Evolutionary conservation across 768 basidiomycete genomes (phyloP).

Genomic region (Serendipita indica): DNA sequence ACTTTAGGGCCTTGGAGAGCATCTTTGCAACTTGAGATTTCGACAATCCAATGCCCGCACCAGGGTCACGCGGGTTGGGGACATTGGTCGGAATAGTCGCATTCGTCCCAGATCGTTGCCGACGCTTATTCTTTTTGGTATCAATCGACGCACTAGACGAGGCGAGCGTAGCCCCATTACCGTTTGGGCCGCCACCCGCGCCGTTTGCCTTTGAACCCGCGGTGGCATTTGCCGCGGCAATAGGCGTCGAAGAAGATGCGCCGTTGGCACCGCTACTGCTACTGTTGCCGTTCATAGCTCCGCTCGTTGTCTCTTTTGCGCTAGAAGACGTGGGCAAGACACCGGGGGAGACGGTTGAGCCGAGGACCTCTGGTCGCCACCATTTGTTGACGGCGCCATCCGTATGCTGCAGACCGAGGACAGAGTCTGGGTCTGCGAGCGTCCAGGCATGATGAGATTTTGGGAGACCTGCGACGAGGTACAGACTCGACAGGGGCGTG

Average conservation of each 20-base stretch:
- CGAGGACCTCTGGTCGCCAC: conserved; percentile 86
- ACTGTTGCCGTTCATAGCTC: not conserved
- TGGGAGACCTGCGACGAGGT: conserved; percentile 44
- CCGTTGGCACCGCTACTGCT: conserved; percentile 10
- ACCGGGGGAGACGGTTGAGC: conserved; percentile 73
- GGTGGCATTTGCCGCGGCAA: not conserved
- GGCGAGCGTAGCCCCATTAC: not conserved
- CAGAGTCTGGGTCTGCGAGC: conserved; percentile 69
- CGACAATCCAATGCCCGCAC: conserved; percentile 54
- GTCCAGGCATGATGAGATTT: conserved; percentile 87
- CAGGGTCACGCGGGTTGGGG: conserved; percentile 18
- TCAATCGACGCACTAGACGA: not conserved
- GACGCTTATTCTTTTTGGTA: not conserved
- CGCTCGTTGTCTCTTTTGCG: not conserved
- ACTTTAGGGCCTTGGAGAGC: conserved; percentile 83
- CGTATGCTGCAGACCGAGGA: conserved; percentile 64
- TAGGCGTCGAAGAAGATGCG: conserved; percentile 26
- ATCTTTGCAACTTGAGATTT: conserved; percentile 84
- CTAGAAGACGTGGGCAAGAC: conserved; percentile 22
- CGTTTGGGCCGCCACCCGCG: not conserved
- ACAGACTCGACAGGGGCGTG: conserved; percentile 18
- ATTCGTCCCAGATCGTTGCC: conserved; percentile 21
- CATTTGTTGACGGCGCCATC: conserved; percentile 77
- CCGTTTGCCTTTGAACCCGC: conserved; percentile 27
- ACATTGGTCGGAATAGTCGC: conserved; percentile 24